Conservation (phyloP, 148 eudicot species). For the Silene uniflora region DNA sequence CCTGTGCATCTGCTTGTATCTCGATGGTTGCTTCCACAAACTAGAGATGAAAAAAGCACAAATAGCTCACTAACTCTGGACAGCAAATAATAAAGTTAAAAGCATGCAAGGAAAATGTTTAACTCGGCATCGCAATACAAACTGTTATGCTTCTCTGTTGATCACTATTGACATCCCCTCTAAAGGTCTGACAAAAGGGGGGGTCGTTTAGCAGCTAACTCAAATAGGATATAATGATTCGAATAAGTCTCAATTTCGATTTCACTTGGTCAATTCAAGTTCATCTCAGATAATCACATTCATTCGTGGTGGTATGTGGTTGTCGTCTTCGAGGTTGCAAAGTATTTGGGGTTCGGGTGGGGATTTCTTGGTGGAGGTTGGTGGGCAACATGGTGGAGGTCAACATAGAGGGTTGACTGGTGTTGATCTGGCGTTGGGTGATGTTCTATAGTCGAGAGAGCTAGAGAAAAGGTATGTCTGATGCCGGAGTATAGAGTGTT, state of each 20-base stretch:
- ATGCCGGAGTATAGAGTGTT: too few relatives aligned
- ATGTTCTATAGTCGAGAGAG: too few relatives aligned
- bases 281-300: too few relatives aligned
- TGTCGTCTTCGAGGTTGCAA: too few relatives aligned
- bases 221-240: background rate
- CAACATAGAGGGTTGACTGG: too few relatives aligned
- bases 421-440: too few relatives aligned
- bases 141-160: background rate
- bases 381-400: too few relatives aligned
- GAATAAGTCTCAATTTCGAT: background rate
- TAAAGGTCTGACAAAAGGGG: background rate
- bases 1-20: constrained; percentile 66
- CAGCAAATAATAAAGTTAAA: constrained; percentile 5
- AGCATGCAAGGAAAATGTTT: background rate
- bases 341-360: too few relatives aligned
- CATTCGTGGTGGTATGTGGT: too few relatives aligned
- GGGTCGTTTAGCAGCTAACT: background rate
- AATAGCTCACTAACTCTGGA: constrained; percentile 10
- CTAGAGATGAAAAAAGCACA: constrained; percentile 40
- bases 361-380: too few relatives aligned
- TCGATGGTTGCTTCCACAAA: constrained; percentile 83
- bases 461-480: too few relatives aligned
- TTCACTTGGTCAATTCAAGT: background rate
- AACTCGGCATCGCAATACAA: background rate
- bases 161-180: background rate